Base-by-base conservation (phyloP, 1,284 basidiomycete species). In the Cryptococcus hybrid region DNA sequence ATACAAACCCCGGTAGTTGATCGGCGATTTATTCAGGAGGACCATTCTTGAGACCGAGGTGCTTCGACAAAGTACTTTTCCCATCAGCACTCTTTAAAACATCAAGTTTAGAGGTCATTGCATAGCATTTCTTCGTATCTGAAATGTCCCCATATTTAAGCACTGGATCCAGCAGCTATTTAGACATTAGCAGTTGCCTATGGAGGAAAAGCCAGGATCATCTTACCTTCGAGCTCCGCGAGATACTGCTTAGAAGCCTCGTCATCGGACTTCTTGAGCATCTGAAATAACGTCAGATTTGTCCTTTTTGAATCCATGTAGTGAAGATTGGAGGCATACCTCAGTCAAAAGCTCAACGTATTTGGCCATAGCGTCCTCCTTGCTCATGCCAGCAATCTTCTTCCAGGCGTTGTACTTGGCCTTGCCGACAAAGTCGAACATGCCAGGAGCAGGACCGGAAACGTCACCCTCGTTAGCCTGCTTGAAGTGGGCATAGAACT, bases 401-500 rank as follows among this genome's bases (percentile, higher is more conserved):
- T 86, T 84, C 90, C 91, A 94, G n/a, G 92, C 92, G 73, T 90
- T 86, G 90, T 69, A 76, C 66, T 78, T 78, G 69, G 70, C 70
- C 64, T 78, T 78, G 51, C 71, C 78, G 49, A 67, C 67, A 60
- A 79, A 78, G 64, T 78, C 73, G 67, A 78, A 75, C 56, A 71
- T 68, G 58, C 71, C 75, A 46, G 78, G 78, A 37, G 56, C 58
- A 39, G 70, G 61, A 48, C 70, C 59, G 47, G 67, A 72, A 70
- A 55, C 53, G 69, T 79, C 77, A 47, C 93, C 92, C 54, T 86
- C 74, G 42, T 83, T 92, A 47, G 84, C 92, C 82, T 94, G 92
- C 83, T 96, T 97, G 84, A 83, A 96, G 76, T 88, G 85, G 69
- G 84, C 84, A 83, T 97, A 96, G 82, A 95, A 95, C 92, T 95